Evolutionary conservation across 2,329 filamentous ascomycete genomes (phyloP), one percentile per base, ranked within the genome.

Genomic region (Emmonsia crescens): DNA sequence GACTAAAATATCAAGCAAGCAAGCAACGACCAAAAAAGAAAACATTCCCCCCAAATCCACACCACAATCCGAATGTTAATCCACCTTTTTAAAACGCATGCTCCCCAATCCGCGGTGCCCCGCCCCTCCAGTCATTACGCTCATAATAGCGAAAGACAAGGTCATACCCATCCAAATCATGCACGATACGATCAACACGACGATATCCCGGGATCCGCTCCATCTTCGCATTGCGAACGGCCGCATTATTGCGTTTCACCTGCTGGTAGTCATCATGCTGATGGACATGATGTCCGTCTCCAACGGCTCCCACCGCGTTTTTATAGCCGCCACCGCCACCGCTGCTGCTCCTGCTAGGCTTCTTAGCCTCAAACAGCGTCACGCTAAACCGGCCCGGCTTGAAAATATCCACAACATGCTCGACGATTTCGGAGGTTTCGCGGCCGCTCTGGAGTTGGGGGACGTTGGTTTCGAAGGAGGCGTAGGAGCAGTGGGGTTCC

Each of bases 401-500:
- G 84, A 99, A 99, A 72, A 99, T 99, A 66, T 85, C 83, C 52
- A 97, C 91, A 0, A 97, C 94, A 33, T 96, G 91, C 75, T 96
- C 86, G 64, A 99, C 89, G 63, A 97, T 88, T 66, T 96, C 93
- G 31, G 86, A 85, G 0, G 93, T 96, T 73, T 92, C 89, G 65
- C 92, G 88, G 19, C 92, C 92, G 61, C 85, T 90, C 77, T 96
- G 91, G 5, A 86, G 87, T 31, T 91, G 89, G 1, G 94, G 94
- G 3, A 99, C 93, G 69, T 97, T 99, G 67, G 94, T 97, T 80
- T 99, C 94, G 72, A 99, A 99, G 1, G 91, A 96, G 42, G 94
- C 94, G 74, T 96, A 99, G 5, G 92, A 96, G 80, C 93, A 99
- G 70, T 96, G 86, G 16, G 93, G 91, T 80, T 99, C 94, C 0